Evolutionary conservation across 192 early-diverging fungal genomes (phyloP).

Genomic region (Coemansia reversa): DNA sequence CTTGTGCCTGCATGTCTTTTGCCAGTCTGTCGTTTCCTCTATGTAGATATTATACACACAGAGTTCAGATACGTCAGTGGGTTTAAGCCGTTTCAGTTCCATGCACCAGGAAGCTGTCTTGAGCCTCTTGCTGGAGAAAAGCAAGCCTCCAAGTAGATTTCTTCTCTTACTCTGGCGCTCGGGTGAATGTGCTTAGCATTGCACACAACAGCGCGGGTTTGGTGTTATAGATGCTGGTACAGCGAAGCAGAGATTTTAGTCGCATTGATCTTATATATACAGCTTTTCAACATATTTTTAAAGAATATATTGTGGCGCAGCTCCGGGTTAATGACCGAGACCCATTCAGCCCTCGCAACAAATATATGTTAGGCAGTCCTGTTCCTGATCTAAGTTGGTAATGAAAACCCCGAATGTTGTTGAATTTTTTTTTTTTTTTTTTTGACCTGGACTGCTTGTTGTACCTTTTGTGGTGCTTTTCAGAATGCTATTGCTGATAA

Average conservation of each 20-base stretch:
- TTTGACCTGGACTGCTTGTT: not conserved
- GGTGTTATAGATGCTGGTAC: not conserved
- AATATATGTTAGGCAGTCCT: not conserved
- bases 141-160: not conserved
- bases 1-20: not conserved
- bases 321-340: too few species aligned
- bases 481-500: too few species aligned
- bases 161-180: too few species aligned
- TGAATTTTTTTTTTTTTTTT: not conserved
- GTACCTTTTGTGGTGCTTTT: not conserved
- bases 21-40: not conserved
- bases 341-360: too few species aligned
- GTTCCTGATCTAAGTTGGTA: not conserved
- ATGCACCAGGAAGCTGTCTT: conserved; percentile 55
- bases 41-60: conserved; percentile 50
- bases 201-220: not conserved
- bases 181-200: too few species aligned
- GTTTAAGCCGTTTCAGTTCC: conserved; percentile 53
- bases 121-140: conserved; percentile 21
- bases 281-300: not conserved
- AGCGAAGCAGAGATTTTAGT: not conserved
- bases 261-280: not conserved
- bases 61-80: conserved; percentile 50
- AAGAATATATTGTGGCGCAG: not conserved
- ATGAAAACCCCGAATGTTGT: not conserved